Evolutionary conservation across 441 rosid genomes (phyloP), one percentile per base, ranked within the genome.

Genomic region (Omphalea diandra): DNA sequence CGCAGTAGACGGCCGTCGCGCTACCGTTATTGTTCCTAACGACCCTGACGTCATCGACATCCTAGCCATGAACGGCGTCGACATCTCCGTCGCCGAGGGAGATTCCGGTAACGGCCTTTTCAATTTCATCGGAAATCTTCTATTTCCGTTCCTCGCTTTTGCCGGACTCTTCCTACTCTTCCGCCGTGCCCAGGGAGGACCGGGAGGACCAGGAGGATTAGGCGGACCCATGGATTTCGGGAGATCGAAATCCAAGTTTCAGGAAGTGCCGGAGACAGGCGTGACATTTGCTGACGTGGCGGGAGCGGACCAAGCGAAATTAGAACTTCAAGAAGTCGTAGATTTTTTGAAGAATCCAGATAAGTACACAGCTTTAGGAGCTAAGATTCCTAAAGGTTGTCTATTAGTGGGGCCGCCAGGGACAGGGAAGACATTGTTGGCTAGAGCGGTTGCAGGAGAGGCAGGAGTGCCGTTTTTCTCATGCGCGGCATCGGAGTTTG

Each of bases 171-270:
- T 88, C 77, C 80, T 89, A 70, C 85, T 93, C 69, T 93, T 93
- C 81, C 90, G 93, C 32, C 87, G 94, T 57, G 85, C 86, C 29
- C 96, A 90, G 70, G 98, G 98, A 1, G 98, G 98, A 17, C 84
- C 96, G 0, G 97, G 97, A 1, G 98, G 98, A 4, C 96, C 96
- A 3, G 98, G 97, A 1, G 98, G 98, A 47, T 79, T 93, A 1
- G 97, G 98, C 2, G 98, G 98, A 32, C 98, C 96, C 0, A 91
- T 93, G 98, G 98, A 93, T 77, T 91, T 91, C 31, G 98, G 98
- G 33, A 70, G 98, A 32, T 93, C 94, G 70, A 91, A 93, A 75
- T 90, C 98, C 2, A 93, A 90, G 70, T 93, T 90, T 78, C 97
- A 90, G 73, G 98, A 93, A 81, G 96, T 93, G 18, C 97, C 97